Conservation (phyloP, 192 early-diverging fungal genomes). For the Coemansia sp. region DNA sequence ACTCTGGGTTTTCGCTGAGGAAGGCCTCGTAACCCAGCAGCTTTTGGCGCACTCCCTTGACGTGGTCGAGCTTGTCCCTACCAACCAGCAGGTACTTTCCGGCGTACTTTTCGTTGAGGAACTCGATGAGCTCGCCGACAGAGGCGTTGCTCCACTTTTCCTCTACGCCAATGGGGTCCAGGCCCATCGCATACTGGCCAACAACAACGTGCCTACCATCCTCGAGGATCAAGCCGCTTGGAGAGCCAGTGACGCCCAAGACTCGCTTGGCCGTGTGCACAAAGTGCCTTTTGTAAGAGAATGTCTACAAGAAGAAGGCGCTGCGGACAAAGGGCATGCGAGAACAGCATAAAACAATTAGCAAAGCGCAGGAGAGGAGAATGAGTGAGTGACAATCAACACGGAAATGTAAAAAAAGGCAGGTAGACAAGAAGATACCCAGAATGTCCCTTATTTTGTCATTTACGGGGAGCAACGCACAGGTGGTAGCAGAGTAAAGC, state of each 20-base stretch:
- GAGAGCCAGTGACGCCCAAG: conserved; percentile 81
- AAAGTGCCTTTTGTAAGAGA: conserved; percentile 90
- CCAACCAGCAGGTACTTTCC: conserved; percentile 92
- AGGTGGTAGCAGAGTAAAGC: neutral
- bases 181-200: conserved; percentile 93
- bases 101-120: conserved; percentile 82
- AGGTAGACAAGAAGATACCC: no score
- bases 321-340: no score
- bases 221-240: conserved; percentile 77
- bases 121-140: conserved; percentile 73
- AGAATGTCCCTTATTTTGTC: neutral
- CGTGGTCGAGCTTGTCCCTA: conserved; percentile 92
- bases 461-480: neutral
- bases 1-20: conserved; percentile 81
- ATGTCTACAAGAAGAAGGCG: conserved; percentile 64
- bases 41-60: conserved; percentile 96
- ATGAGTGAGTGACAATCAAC: neutral
- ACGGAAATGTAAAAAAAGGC: neutral
- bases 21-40: conserved; percentile 90
- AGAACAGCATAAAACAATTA: neutral
- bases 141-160: conserved; percentile 64
- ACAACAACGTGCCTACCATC: conserved; percentile 71
- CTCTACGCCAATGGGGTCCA: conserved; percentile 74
- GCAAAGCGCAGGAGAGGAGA: neutral
- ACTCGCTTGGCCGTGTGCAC: conserved; percentile 85